These are phyloP conservation scores for Colletotrichum neosansevieriae DNA, from an alignment of 2,329 filamentous ascomycete species.

Conservation along the genomic window DNA sequence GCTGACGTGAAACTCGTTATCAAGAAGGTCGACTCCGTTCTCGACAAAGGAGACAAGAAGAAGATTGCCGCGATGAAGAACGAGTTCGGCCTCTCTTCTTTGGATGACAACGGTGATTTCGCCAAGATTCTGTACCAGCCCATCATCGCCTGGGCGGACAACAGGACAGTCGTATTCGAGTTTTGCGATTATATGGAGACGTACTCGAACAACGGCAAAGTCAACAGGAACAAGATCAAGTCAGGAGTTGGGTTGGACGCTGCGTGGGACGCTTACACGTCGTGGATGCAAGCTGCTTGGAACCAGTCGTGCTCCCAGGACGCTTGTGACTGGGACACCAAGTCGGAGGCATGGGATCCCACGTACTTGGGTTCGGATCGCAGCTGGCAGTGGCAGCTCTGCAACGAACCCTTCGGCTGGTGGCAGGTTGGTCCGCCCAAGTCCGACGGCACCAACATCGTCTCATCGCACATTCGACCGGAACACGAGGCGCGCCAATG, in stretches of 20 bases:
- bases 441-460: conserved; percentile 33
- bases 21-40: conserved; percentile 58
- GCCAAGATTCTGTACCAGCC: conserved; percentile 16
- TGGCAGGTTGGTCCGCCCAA: conserved; percentile 28
- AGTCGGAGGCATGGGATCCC: background rate
- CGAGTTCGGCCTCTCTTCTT: conserved; percentile 23
- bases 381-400: conserved; percentile 34
- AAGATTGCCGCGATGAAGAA: conserved; percentile 30
- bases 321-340: conserved; percentile 7
- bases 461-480: conserved; percentile 21
- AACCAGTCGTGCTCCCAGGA: conserved; percentile 7
- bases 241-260: conserved; percentile 12
- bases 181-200: conserved; percentile 32
- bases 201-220: conserved; percentile 3
- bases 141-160: conserved; percentile 16
- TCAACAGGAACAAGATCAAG: background rate
- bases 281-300: background rate
- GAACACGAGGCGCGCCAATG: conserved; percentile 11
- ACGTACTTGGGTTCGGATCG: background rate
- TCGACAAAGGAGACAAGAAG: conserved; percentile 39
- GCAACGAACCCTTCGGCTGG: conserved; percentile 38
- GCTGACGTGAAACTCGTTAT: conserved; percentile 59
- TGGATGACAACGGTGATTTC: conserved; percentile 30
- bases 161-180: background rate
- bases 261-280: conserved; percentile 16